These are phyloP conservation scores for Alternaria metachromatica DNA, from an alignment of 2,329 filamentous ascomycete species.

Conservation along the genomic window DNA sequence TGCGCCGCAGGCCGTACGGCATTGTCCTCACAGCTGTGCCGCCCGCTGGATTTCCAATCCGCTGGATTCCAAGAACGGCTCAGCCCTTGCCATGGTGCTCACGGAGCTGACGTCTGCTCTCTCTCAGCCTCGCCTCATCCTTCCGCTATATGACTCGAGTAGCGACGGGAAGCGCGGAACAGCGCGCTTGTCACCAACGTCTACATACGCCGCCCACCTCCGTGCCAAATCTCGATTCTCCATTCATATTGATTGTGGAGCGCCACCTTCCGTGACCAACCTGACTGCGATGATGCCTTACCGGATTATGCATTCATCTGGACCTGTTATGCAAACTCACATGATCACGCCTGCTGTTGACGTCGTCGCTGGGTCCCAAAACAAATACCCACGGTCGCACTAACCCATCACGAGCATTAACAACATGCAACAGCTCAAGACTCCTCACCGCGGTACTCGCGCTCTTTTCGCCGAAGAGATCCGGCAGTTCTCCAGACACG, in stretches of 20 bases:
- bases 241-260: constrained; percentile 5
- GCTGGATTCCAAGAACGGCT: neutral
- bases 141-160: constrained; percentile 23
- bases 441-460: neutral
- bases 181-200: constrained; percentile 24
- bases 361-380: neutral
- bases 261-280: constrained; percentile 5
- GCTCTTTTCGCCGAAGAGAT: neutral
- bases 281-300: neutral
- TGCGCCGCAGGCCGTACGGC: constrained; percentile 18
- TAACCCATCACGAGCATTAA: neutral
- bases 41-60: constrained; percentile 9
- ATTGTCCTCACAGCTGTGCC: constrained; percentile 4
- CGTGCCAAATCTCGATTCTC: constrained; percentile 2
- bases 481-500: neutral
- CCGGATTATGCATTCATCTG: neutral
- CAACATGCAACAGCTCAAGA: neutral
- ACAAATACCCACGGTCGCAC: neutral
- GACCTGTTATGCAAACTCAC: neutral
- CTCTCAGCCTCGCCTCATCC: constrained; percentile 23
- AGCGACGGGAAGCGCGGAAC: constrained; percentile 28
- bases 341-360: neutral
- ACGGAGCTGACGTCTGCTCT: constrained; percentile 14
- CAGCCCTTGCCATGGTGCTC: constrained; percentile 12
- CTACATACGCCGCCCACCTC: constrained; percentile 9